A percentile compares a stretch with the other conserved stretches of the same genome.
Conservation (phyloP, 345 rosid species). For the Syzygium aromaticum region DNA sequence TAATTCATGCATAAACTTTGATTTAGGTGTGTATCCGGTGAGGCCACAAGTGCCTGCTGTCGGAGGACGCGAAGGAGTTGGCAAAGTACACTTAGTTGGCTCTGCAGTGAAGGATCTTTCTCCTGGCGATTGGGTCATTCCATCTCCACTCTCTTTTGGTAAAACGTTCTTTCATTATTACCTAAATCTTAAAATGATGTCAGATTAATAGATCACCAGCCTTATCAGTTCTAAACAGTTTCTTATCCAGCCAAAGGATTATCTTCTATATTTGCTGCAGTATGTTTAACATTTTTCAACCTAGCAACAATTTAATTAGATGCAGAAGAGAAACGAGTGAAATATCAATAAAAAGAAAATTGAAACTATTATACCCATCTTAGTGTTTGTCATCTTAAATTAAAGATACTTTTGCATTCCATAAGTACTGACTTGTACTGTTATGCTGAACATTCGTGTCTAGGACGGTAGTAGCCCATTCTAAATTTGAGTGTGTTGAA, state of each 20-base stretch:
- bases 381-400: neutral
- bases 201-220: neutral
- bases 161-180: neutral
- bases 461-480: neutral
- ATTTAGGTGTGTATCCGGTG: slow-evolving; percentile 76
- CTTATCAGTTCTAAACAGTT: neutral
- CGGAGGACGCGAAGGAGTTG: slow-evolving; percentile 95
- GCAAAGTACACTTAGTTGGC: slow-evolving; percentile 65
- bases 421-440: neutral
- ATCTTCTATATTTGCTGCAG: neutral
- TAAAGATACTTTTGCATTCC: neutral
- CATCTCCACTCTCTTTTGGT: slow-evolving; percentile 85
- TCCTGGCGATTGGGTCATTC: slow-evolving; percentile 83
- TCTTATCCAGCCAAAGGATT: neutral
- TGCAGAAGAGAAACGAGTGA: neutral
- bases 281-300: neutral
- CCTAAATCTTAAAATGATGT: neutral
- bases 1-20: neutral
- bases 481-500: neutral
- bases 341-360: neutral
- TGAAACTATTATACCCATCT: neutral
- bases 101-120: slow-evolving; percentile 50
- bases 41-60: slow-evolving; percentile 86
- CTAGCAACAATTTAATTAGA: neutral
- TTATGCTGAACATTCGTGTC: neutral